phyloP scores from a whole-genome alignment of 257 asterid species.

The Linaria vulgaris region DNA sequence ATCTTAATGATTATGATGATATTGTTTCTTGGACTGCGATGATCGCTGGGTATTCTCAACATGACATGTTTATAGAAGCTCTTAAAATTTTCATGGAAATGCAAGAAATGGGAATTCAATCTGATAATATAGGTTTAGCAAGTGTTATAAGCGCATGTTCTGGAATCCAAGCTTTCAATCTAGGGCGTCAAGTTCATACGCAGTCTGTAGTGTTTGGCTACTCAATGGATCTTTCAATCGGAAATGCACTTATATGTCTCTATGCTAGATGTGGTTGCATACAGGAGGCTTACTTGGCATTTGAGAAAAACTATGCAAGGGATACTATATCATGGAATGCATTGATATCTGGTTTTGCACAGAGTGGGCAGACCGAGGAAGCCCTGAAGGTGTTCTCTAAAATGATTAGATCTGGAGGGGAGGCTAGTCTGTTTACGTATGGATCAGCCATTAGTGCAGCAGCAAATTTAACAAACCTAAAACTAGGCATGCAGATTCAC shows the following conservation, averaged over 20 bases:
- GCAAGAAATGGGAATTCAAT: conserved; percentile 56
- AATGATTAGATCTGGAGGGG: conserved; percentile 65
- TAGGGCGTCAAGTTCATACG: conserved; percentile 76
- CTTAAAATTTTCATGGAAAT: conserved; percentile 62
- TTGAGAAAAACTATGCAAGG: conserved; percentile 49
- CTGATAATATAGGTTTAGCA: conserved; percentile 84
- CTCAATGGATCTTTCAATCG: conserved; percentile 65
- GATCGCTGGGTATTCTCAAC: conserved; percentile 78
- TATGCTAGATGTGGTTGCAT: conserved; percentile 81
- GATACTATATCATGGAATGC: conserved; percentile 79
- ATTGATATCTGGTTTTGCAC: conserved; percentile 84
- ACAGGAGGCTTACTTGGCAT: conserved; percentile 53
- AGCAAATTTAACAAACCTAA: conserved; percentile 64
- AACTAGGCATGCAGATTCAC: conserved; percentile 71
- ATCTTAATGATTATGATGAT: conserved; percentile 58
- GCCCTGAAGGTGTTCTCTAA: conserved; percentile 58
- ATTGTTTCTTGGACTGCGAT: conserved; percentile 86
- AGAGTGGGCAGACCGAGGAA: conserved; percentile 73
- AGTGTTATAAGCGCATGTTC: conserved; percentile 84
- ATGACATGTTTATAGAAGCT: conserved; percentile 61
- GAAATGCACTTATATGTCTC: conserved; percentile 71
- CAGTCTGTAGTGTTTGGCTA: conserved; percentile 65
- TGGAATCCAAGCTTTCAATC: conserved; percentile 70
- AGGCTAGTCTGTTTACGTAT: conserved; percentile 73
- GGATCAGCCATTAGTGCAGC: conserved; percentile 85